These are phyloP conservation scores for Colletotrichum godetiae DNA, from an alignment of 2,329 filamentous ascomycete species.

Conservation along the genomic window DNA sequence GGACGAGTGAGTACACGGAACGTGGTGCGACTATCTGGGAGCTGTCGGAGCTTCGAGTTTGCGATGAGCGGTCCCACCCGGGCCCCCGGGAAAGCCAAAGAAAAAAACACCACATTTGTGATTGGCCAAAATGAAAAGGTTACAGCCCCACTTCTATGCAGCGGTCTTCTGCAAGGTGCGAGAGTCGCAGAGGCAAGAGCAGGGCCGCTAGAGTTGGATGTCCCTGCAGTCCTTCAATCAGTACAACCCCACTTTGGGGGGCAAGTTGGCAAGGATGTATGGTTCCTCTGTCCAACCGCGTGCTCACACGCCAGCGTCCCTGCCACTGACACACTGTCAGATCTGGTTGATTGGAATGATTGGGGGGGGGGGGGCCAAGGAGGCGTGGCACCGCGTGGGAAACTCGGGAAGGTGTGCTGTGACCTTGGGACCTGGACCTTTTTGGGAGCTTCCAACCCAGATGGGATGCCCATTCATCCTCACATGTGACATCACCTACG, in stretches of 20 bases:
- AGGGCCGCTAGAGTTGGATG: constrained; percentile 7
- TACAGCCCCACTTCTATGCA: constrained; percentile 16
- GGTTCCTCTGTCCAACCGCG: constrained; percentile 22
- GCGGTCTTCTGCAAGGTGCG: constrained; percentile 29
- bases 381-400: background rate
- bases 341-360: constrained; percentile 7
- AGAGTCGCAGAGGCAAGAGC: constrained; percentile 10
- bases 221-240: constrained; percentile 28
- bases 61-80: constrained; percentile 36
- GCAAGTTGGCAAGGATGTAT: constrained; percentile 10
- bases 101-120: background rate
- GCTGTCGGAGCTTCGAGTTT: constrained; percentile 35
- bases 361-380: background rate
- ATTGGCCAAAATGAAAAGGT: background rate
- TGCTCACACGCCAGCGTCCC: constrained; percentile 10
- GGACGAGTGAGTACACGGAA: background rate
- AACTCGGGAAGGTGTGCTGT: background rate
- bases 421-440: constrained; percentile 22
- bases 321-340: constrained; percentile 16
- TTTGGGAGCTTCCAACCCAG: constrained; percentile 22
- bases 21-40: constrained; percentile 26
- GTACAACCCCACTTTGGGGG: constrained; percentile 1
- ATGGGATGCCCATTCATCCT: constrained; percentile 18
- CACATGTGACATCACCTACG: constrained; percentile 36
- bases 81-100: background rate